Evolutionary conservation across 108 stramenopile genomes (phyloP), one percentile per base, ranked within the genome.

Genomic region (Cyclotella choctawhatcheeana): DNA sequence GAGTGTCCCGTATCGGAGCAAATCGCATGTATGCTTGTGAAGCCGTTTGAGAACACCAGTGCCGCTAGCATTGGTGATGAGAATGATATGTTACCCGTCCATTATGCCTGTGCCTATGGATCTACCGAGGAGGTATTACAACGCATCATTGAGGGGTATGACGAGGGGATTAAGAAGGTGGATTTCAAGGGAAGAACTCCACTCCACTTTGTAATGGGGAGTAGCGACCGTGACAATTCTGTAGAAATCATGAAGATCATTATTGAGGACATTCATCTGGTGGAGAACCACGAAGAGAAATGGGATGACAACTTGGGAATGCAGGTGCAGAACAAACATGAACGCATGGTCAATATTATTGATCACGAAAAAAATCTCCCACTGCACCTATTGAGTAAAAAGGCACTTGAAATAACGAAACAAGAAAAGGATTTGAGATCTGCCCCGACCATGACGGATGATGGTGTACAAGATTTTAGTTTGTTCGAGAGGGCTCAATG

Each of bases 101-200:
- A 90, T 58, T 89, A 87, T 68, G 92, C 92, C 3, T 89, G 86
- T 77, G 89, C 88, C 24, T 93, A 91, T 64, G 92, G 89, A 16
- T 80, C 85, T 1, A 59, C 56, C 18, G 63, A 75, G 8, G 82
- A 60, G 30, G 92, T 89, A 1, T 44, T 91, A 12, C 58, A 72
- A 44, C 85, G 87, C 5, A 73, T 91, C 14, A 85, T 77, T 16
- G 73, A 89, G 40, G 86, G 81, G 16, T 89, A 82, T 61, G 86
- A 88, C 8, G 79, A 79, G 1, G 79, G 85, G 62, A 32, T 88
- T 21, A 60, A 54, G 5, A 73, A 82, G n/a, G 64, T 51, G 35
- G 92, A 93, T 64, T 73, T 77, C 44, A 87, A 87, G 31, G 89
- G 92, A 30, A 73, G 88, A 21, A 93, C 88, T 16, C 85, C 88